Evolutionary conservation across 768 basidiomycete species (phyloP), one percentile per base, ranked within the genome.

Genomic region (Saitozyma podzolica): DNA sequence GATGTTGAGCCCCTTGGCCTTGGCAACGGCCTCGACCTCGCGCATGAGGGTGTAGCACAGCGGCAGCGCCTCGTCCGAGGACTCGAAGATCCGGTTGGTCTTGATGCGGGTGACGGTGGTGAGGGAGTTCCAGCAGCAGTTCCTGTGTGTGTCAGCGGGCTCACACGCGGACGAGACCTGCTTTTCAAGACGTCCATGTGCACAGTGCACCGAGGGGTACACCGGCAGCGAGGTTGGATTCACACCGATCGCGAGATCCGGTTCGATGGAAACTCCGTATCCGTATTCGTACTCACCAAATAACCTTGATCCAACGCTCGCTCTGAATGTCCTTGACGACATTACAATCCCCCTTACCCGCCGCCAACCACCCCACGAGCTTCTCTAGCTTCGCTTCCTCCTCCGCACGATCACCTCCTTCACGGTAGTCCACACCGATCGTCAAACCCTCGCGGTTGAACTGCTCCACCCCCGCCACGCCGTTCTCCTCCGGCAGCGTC

Each of bases 251-350:
- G 48, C 55, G 29, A 29, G 2, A 29, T 29, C 5, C 29, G 29
- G 5, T 29, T 29, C 29, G 29, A 29, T 2, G 29, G 29, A 29
- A 29, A 29, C 29, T 29, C 29, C 29, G 29, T 29, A 29, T 29
- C 29, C 29, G 29, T 29, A 29, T 29, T 29, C 29, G 29, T 29
- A 56, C 59, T 55, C 57, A 74, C 76, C 76, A 78, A 58, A 78
- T 78, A 16, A 78, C 76, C 66, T 78, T 78, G 62, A 78, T 67
- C 76, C 76, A 78, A 56, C 76, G 64, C 54, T 78, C 74, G 20
- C 58, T 64, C 55, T 78, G 76, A 49, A 78, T 75, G 62, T 74
- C 72, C 9, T 74, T 59, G 0, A 69, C 69, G 16, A 76, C 73
- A 2, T 59, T 73, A 47, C 66, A 70, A 39, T 71, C 68, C 16